Conservation (phyloP, 1,284 basidiomycete species). For the Puccinia horiana region DNA sequence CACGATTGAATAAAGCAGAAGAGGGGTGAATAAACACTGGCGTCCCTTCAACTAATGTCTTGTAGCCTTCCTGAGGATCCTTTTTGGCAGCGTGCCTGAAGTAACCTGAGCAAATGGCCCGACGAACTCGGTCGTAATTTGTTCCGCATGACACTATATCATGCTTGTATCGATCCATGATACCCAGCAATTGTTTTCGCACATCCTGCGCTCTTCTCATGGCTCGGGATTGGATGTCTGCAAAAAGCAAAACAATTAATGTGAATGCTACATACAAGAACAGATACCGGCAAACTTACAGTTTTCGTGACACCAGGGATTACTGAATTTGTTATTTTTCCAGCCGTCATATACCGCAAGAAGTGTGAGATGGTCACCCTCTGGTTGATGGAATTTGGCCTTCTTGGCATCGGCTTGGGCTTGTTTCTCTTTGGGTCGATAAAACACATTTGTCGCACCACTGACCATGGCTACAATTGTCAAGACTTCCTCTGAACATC, state of each 20-base stretch:
- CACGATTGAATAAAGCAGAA: slow-evolving; percentile 92
- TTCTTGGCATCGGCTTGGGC: slow-evolving; percentile 98
- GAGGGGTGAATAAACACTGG: slow-evolving; percentile 98
- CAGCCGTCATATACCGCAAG: slow-evolving; percentile 97
- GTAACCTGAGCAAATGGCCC: slow-evolving; percentile 94
- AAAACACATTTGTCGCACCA: slow-evolving; percentile 93
- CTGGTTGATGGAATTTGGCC: slow-evolving; percentile 93
- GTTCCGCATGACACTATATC: slow-evolving; percentile 86
- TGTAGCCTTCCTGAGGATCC: slow-evolving; percentile 73
- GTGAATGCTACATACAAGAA: background rate
- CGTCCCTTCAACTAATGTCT: slow-evolving; percentile 90
- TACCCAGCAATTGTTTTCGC: slow-evolving; percentile 91
- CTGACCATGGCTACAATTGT: slow-evolving; percentile 92
- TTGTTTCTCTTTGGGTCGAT: slow-evolving; percentile 97
- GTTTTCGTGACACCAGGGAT: slow-evolving; percentile 49
- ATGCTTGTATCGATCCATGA: slow-evolving; percentile 99
- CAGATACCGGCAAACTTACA: slow-evolving; percentile 14
- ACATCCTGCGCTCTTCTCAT: slow-evolving; percentile 98
- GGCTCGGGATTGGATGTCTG: slow-evolving; percentile 81
- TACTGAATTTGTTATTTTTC: slow-evolving; percentile 88
- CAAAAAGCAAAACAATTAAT: background rate
- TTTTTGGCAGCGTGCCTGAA: slow-evolving; percentile 96
- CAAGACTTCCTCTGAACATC: slow-evolving; percentile 94
- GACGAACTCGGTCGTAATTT: slow-evolving; percentile 89
- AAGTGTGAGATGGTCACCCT: slow-evolving; percentile 93